A percentile compares a stretch with the other conserved stretches of the same genome.
Evolutionary conservation across 1,284 basidiomycete species (phyloP).

Genomic region (Cutaneotrichosporon cyanovorans): DNA sequence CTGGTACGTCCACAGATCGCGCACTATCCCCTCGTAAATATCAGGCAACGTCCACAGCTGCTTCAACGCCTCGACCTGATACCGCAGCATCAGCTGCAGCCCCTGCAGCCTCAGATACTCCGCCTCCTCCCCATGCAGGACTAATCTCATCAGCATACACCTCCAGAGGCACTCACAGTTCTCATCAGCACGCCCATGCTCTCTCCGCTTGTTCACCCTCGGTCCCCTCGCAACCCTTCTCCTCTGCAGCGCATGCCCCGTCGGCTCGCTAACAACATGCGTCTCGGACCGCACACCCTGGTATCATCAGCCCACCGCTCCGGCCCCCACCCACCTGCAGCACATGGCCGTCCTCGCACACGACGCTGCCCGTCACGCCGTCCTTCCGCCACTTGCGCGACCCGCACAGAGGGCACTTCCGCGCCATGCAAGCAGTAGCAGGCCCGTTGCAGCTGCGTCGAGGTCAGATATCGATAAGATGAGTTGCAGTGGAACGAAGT

Average conservation of each 20-base stretch:
- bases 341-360: slow-evolving; percentile 46
- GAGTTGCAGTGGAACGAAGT: not conserved
- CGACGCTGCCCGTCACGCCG: slow-evolving; percentile 31
- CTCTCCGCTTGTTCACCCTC: slow-evolving; percentile 24
- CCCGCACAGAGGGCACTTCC: slow-evolving; percentile 38
- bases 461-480: not conserved
- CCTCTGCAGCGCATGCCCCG: slow-evolving; percentile 29
- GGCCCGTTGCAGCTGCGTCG: too few relatives aligned
- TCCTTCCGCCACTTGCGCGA: slow-evolving; percentile 42
- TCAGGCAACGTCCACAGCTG: slow-evolving; percentile 63
- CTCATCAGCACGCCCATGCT: slow-evolving; percentile 26
- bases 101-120: slow-evolving; percentile 72
- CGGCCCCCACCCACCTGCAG: slow-evolving; percentile 27
- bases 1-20: slow-evolving; percentile 62
- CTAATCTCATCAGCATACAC: slow-evolving; percentile 47
- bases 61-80: slow-evolving; percentile 61
- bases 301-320: not conserved
- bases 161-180: slow-evolving; percentile 25
- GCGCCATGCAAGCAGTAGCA: slow-evolving; percentile 26
- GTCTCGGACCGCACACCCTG: slow-evolving; percentile 42
- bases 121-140: slow-evolving; percentile 69
- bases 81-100: slow-evolving; percentile 66
- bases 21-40: slow-evolving; percentile 56
- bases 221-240: slow-evolving; percentile 24
- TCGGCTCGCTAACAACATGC: slow-evolving; percentile 26